phyloP scores from a whole-genome alignment of 2,329 filamentous ascomycete genomes.

The Chrysoporthe puriensis region DNA sequence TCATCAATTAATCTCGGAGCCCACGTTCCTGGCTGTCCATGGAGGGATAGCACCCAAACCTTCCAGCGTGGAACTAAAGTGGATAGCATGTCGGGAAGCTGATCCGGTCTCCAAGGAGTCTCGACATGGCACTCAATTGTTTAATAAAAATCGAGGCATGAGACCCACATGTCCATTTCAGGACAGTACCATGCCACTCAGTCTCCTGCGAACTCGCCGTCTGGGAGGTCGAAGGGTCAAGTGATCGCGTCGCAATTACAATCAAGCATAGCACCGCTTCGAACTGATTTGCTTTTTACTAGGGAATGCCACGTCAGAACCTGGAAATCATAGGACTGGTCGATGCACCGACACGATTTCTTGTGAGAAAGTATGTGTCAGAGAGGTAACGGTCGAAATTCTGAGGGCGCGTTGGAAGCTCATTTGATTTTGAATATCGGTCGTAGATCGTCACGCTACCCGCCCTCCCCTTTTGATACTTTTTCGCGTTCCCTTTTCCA shows the following conservation, averaged over 20 bases:
- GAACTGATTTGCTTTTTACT: neutral
- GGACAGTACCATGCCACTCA: neutral
- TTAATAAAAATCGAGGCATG: neutral
- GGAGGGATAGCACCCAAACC: slow-evolving; percentile 31
- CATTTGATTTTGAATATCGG: neutral
- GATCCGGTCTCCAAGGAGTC: neutral
- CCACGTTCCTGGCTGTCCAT: slow-evolving; percentile 37
- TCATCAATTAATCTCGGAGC: slow-evolving; percentile 34
- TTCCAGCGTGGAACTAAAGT: neutral
- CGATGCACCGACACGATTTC: neutral
- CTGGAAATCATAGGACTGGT: neutral
- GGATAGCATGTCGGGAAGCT: neutral
- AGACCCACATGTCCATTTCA: neutral
- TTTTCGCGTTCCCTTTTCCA: no score
- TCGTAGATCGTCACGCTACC: no score
- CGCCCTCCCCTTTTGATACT: no score
- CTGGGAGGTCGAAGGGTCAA: neutral
- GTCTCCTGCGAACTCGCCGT: neutral
- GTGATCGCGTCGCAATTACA: neutral
- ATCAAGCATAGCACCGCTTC: neutral
- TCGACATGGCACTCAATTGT: neutral
- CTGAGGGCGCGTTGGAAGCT: neutral
- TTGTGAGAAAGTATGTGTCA: neutral
- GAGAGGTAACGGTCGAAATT: neutral
- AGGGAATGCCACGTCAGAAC: neutral